Percentiles rank a stretch among this genome's conserved stretches.
These are phyloP conservation scores for Saturnispora sanitii DNA, from an alignment of 805 yeast species.

Conservation along the genomic window DNA sequence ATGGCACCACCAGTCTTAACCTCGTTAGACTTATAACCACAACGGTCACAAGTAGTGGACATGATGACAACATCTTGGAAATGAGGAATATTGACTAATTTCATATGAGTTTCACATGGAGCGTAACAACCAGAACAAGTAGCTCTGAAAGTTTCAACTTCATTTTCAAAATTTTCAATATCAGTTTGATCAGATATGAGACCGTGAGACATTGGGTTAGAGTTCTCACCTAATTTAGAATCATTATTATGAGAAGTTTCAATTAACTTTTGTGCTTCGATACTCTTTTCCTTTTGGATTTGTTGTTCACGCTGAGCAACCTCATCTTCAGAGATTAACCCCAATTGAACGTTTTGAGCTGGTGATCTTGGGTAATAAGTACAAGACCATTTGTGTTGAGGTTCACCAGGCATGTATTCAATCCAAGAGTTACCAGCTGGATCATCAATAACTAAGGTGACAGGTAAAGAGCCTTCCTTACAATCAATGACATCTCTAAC, in stretches of 20 bases:
- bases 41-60: constrained; percentile 86
- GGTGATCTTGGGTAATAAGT: constrained; percentile 74
- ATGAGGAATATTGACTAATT: constrained; percentile 92
- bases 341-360: constrained; percentile 79
- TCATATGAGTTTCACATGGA: constrained; percentile 90
- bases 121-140: constrained; percentile 84
- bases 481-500: constrained; percentile 56
- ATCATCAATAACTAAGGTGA: constrained; percentile 76
- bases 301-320: constrained; percentile 42
- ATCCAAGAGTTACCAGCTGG: constrained; percentile 98
- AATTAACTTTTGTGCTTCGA: constrained; percentile 12
- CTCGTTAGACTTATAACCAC: constrained; percentile 95
- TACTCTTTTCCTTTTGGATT: constrained; percentile 11
- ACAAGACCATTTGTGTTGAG: constrained; percentile 84
- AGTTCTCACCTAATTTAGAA: constrained; percentile 18
- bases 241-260: constrained; percentile 19
- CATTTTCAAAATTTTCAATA: constrained; percentile 73
- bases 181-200: constrained; percentile 64
- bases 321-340: constrained; percentile 63
- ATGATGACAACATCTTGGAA: constrained; percentile 94
- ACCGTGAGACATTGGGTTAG: constrained; percentile 40
- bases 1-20: constrained; percentile 98
- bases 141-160: constrained; percentile 87
- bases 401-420: constrained; percentile 77
- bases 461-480: constrained; percentile 57